Base-by-base conservation (phyloP, 2,329 filamentous ascomycete genomes). In the Xylaria sp. region DNA sequence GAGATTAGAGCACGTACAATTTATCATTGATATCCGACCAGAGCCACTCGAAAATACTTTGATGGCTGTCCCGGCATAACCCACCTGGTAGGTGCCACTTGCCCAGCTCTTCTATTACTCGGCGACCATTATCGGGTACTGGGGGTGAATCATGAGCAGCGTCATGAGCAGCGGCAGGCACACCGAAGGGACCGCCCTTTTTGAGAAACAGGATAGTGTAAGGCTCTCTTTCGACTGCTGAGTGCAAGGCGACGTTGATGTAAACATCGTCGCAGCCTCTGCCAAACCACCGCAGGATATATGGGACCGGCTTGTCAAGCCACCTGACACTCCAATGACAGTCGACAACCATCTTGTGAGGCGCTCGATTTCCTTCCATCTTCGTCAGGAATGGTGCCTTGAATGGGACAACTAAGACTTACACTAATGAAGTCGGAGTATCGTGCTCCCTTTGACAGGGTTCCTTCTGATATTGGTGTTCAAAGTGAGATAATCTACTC, bases 1-100 rank as follows among this genome's bases (percentile, higher is more conserved):
- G 12, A 25, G 20, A 20, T n/a, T 18, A n/a, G 23, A 59, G n/a
- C 36, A 52, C 65, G 2, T 60, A 69, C 67, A 62, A 2, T 4
- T 48, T 20, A 12, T 8, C 1, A 7, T 18, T 28, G 6, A 45
- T 39, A 12, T 41, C 23, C 12, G 2, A 0, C 28, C 20, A 30
- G 5, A 63, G 52, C 28, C 43, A 53, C 0, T 58, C 28, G 2
- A 67, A 13, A 23, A 67, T 15, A 3, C n/a, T 39, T 13, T 8
- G 12, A 45, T 63, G 50, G 28, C 36, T 28, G 8, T 7, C 4
- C 5, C 1, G 4, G 23, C 45, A 61, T 9, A 30, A 3, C 15
- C 10, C 7, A 4, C 67, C 67, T 15, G 67, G 67, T 10, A 67
- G 58, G 4, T 48, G 28, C 65, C 61, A 69, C 7, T 1, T 1